A percentile compares a stretch with the other conserved stretches of the same genome.
phyloP scores from a whole-genome alignment of 805 yeast species.

The Ogataea nonfermentans region DNA sequence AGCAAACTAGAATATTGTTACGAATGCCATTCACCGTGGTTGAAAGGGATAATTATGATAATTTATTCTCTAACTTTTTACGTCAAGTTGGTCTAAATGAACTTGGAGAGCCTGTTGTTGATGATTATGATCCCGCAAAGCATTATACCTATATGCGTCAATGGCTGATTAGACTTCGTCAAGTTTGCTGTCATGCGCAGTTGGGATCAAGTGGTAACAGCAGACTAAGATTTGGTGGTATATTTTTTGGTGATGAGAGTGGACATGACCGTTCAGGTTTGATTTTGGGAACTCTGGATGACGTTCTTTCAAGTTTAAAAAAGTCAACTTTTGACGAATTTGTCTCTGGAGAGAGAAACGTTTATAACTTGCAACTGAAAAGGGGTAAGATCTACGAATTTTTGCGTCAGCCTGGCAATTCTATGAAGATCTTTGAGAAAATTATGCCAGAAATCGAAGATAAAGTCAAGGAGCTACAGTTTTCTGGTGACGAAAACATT shows the following conservation, averaged over 20 bases:
- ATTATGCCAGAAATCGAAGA: constrained; percentile 37
- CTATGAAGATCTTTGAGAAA: constrained; percentile 45
- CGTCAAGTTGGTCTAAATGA: constrained; percentile 52
- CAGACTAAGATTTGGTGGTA: constrained; percentile 9
- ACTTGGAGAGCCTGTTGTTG: constrained; percentile 46
- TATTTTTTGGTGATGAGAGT: constrained; percentile 9
- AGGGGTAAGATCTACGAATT: constrained; percentile 71
- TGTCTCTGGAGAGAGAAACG: constrained; percentile 46
- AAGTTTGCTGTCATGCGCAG: constrained; percentile 81
- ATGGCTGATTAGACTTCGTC: constrained; percentile 71
- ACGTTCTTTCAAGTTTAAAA: constrained; percentile 65
- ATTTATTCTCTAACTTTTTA: constrained; percentile 58
- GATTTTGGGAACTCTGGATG: constrained; percentile 53
- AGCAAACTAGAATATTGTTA: constrained; percentile 67
- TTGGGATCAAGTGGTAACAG: constrained; percentile 18
- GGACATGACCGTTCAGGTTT: constrained; percentile 16
- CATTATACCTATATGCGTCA: constrained; percentile 50
- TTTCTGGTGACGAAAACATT: constrained; percentile 11
- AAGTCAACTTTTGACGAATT: constrained; percentile 52
- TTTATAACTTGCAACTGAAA: constrained; percentile 46
- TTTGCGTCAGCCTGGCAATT: constrained; percentile 47
- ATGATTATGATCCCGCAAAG: constrained; percentile 48
- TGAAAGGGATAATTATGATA: constrained; percentile 81
- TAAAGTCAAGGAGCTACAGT: constrained; percentile 19
- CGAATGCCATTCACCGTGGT: constrained; percentile 75